Conservation (phyloP, 139 green algal genomes). For the Micractinium conductrix region DNA sequence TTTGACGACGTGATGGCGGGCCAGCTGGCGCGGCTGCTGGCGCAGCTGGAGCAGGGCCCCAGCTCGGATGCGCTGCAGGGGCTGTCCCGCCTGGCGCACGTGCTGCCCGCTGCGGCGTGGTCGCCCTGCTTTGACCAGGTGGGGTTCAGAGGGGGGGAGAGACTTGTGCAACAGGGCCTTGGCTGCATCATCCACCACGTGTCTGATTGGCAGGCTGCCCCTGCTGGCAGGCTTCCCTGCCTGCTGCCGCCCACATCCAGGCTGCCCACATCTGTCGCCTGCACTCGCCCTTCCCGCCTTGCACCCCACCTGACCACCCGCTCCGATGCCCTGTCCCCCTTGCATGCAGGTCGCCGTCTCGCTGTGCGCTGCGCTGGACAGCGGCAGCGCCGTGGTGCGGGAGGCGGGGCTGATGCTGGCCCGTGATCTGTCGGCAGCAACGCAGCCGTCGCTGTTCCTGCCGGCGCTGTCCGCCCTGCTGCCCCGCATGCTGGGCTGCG, state of each 20-base stretch:
- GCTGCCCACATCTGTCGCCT: too few relatives aligned
- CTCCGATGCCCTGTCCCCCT: too few relatives aligned
- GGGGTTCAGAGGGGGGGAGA: background rate
- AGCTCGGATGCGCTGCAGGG: slow-evolving; percentile 42
- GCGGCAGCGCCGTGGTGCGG: slow-evolving; percentile 29
- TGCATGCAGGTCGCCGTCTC: slow-evolving; percentile 18
- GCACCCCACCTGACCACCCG: too few relatives aligned
- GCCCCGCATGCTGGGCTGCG: slow-evolving; percentile 45
- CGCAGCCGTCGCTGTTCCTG: slow-evolving; percentile 44
- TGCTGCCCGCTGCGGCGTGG: slow-evolving; percentile 41
- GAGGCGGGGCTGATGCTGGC: slow-evolving; percentile 48
- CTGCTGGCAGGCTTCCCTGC: background rate
- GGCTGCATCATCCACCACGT: too few relatives aligned
- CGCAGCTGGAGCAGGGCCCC: slow-evolving; percentile 31
- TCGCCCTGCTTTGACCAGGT: slow-evolving; percentile 47
- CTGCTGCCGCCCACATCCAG: too few relatives aligned
- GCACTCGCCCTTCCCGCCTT: too few relatives aligned
- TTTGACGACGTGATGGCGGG: slow-evolving; percentile 28
- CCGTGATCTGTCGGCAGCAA: slow-evolving; percentile 27
- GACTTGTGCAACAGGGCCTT: background rate
- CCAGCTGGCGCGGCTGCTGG: slow-evolving; percentile 46
- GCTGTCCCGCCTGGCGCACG: slow-evolving; percentile 41
- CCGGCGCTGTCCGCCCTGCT: slow-evolving; percentile 46
- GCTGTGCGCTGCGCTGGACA: slow-evolving; percentile 34
- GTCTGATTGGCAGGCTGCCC: too few relatives aligned